Evolutionary conservation across 768 basidiomycete species (phyloP), one percentile per base, ranked within the genome.

Genomic region (Rossbeevera mucosa): DNA sequence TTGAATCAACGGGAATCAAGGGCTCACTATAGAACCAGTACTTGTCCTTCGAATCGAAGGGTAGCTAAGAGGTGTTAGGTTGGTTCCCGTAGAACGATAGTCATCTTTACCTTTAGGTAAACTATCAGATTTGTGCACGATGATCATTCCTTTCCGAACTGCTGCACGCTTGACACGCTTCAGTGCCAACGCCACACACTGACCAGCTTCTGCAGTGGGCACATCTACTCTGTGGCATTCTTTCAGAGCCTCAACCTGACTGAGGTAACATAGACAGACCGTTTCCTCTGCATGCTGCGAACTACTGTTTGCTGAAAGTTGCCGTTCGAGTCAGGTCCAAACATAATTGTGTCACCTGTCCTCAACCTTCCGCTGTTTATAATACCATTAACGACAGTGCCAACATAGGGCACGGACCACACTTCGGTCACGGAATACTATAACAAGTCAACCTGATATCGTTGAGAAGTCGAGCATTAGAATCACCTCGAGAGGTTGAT

Each of bases 261-360:
- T 24, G 16, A 30, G n/a, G 29, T 29, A 57, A 11, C 16, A 63
- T 76, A 28, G 46, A 64, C 76, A 29, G 44, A 87, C 88, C 90
- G 74, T 69, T 97, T 99, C 52, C 94, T 80, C 71, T 98, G 94
- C 72, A 99, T 99, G 59, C 84, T 88, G 74, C 90, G 92, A 55
- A 99, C 74, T 8, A 83, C 73, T 0, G 90, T 90, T 33, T 80
- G 77, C 55, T 84, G 80, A 69, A 86, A 98, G 61, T 89, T 85
- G 2, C 95, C 95, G 48, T 93, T 91, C 0, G 90, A 82, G 66
- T 99, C 96, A 1, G 96, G 96, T 1, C 95, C 96, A 44, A 96
- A 74, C 20, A 92, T 69, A 24, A 95, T 82, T 1, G 83, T 66
- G 63, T 98, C 93, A 22, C 92, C 93, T 5, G 84, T 78, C 66